A percentile compares a stretch with the other conserved stretches of the same genome.
phyloP scores from a whole-genome alignment of 2,329 filamentous ascomycete genomes.

The Aschersonia sp. region DNA sequence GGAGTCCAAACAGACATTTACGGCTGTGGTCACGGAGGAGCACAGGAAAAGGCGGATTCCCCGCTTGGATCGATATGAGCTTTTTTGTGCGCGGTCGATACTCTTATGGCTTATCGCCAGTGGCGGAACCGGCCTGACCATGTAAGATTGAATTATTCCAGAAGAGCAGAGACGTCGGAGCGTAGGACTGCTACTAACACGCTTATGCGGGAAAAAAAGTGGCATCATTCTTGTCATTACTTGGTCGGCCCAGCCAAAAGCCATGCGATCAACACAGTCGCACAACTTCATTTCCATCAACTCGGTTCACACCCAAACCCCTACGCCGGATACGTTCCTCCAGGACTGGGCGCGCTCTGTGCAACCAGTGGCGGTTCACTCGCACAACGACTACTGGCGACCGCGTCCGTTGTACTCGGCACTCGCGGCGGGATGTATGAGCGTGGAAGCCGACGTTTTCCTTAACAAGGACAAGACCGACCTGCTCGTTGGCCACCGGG shows the following conservation, averaged over 20 bases:
- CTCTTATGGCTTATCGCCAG: conserved; percentile 3
- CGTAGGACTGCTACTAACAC: neutral
- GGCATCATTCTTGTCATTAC: conserved; percentile 4
- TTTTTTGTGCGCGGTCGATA: neutral
- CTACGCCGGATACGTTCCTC: conserved; percentile 1
- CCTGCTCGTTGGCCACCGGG: conserved; percentile 50
- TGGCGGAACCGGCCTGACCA: conserved; percentile 1
- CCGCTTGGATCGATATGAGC: neutral
- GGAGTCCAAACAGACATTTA: neutral
- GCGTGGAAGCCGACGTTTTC: conserved; percentile 58
- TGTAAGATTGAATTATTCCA: conserved; percentile 1
- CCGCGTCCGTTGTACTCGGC: conserved; percentile 48
- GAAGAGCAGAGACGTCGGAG: neutral
- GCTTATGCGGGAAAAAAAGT: neutral
- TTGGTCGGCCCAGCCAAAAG: conserved; percentile 2
- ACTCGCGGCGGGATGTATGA: conserved; percentile 40
- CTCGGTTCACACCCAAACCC: neutral
- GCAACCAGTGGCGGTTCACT: conserved; percentile 41
- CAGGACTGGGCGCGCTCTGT: conserved; percentile 1
- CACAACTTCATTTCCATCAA: conserved; percentile 5
- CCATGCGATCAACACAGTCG: conserved; percentile 1
- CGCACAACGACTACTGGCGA: conserved; percentile 57
- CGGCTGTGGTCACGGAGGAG: neutral
- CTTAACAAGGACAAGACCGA: conserved; percentile 25
- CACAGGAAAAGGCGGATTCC: neutral